These are phyloP conservation scores for Symmetrospora coprosmae DNA, from an alignment of 768 basidiomycete genomes.

Conservation along the genomic window DNA sequence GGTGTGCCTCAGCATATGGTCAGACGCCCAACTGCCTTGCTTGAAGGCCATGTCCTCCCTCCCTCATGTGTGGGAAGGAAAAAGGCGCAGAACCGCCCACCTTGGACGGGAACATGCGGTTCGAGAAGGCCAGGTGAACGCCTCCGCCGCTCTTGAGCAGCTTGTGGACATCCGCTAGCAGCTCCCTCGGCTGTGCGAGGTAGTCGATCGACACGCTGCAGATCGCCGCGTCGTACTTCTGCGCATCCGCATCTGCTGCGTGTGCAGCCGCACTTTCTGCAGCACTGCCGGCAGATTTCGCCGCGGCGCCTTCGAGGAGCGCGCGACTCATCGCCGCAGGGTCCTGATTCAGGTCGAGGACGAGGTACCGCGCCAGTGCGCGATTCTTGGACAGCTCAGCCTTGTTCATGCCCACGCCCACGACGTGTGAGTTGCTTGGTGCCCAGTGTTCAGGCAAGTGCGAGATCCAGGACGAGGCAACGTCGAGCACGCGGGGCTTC, in stretches of 20 bases:
- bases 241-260: not conserved
- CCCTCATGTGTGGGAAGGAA: too few relatives aligned
- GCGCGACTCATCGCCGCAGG: not conserved
- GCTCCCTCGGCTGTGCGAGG: slow-evolving; percentile 2
- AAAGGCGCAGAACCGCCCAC: not conserved
- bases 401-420: slow-evolving; percentile 15
- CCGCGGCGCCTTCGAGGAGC: not conserved
- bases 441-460: slow-evolving; percentile 14
- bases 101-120: slow-evolving; percentile 15
- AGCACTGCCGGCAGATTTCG: too few relatives aligned
- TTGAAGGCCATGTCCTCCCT: too few relatives aligned
- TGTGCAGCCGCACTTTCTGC: too few relatives aligned
- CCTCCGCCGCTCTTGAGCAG: slow-evolving; percentile 1
- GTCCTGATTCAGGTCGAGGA: not conserved
- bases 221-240: slow-evolving; percentile 21
- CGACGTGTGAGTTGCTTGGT: not conserved
- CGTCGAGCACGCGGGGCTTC: slow-evolving; percentile 8
- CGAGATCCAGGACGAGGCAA: slow-evolving; percentile 17
- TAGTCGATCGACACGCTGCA: slow-evolving; percentile 15
- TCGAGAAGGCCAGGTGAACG: slow-evolving; percentile 8
- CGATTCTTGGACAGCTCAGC: slow-evolving; percentile 9
- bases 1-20: too few relatives aligned
- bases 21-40: too few relatives aligned
- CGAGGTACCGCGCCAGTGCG: not conserved
- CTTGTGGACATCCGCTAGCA: slow-evolving; percentile 1